Percentiles rank a stretch among this genome's conserved stretches.
Conservation (phyloP, 345 rosid genomes). For the Draba incana region DNA sequence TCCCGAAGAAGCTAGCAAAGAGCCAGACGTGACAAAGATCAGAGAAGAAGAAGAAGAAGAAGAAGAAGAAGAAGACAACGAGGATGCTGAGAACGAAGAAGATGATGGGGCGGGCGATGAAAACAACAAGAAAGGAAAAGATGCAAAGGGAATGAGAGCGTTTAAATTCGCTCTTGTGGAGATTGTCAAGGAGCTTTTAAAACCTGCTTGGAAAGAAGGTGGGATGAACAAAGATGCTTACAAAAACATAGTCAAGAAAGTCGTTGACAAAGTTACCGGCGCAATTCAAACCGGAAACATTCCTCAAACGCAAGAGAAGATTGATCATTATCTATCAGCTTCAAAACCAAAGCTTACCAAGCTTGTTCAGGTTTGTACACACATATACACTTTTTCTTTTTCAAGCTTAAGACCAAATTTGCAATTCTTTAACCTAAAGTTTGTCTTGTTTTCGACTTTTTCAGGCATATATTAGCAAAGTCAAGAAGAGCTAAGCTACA, state of each 20-base stretch:
- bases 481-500: constrained; percentile 36
- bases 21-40: constrained; percentile 44
- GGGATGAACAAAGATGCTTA: constrained; percentile 84
- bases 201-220: constrained; percentile 96
- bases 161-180: constrained; percentile 92
- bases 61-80: constrained; percentile 37
- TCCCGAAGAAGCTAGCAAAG: constrained; percentile 46
- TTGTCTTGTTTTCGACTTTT: constrained; percentile 19
- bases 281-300: constrained; percentile 69
- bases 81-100: constrained; percentile 50
- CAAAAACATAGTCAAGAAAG: constrained; percentile 96
- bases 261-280: constrained; percentile 86
- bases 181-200: constrained; percentile 86
- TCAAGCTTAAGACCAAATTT: constrained; percentile 10
- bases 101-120: constrained; percentile 45
- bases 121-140: constrained; percentile 69
- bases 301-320: constrained; percentile 94
- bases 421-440: not conserved
- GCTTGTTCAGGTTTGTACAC: constrained; percentile 80
- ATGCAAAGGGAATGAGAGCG: constrained; percentile 65
- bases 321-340: constrained; percentile 76
- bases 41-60: constrained; percentile 44
- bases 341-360: constrained; percentile 89
- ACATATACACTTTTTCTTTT: not conserved
- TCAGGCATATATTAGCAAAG: constrained; percentile 42